Conservation (phyloP, 305 asterid genomes). For the Salvia sclarea region DNA sequence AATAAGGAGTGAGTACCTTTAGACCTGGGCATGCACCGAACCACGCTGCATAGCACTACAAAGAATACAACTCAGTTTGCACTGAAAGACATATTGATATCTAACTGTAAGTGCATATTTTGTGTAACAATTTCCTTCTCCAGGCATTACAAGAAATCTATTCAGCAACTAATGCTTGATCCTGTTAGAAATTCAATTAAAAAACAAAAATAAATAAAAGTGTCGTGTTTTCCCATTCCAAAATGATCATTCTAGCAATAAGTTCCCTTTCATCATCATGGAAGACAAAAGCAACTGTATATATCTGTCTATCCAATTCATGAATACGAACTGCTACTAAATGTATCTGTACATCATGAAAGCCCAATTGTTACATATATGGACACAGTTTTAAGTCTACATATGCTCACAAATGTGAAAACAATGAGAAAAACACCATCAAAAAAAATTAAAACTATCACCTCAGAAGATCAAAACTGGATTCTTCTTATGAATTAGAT, state of each 20-base stretch:
- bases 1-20: slow-evolving; percentile 77
- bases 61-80: slow-evolving; percentile 31
- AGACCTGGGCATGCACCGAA: slow-evolving; percentile 70
- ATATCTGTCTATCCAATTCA: not conserved
- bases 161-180: not conserved
- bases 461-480: not conserved
- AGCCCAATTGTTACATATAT: no score
- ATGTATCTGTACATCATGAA: no score
- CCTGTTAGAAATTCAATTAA: not conserved
- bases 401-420: not conserved
- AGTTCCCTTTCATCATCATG: not conserved
- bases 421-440: not conserved
- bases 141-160: not conserved
- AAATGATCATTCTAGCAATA: not conserved
- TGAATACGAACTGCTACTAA: no score
- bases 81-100: slow-evolving; percentile 3
- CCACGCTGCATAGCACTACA: slow-evolving; percentile 91
- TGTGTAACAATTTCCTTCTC: slow-evolving; percentile 8
- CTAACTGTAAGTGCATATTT: not conserved
- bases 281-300: not conserved
- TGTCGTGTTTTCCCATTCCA: not conserved
- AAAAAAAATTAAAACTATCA: not conserved
- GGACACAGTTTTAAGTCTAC: no score
- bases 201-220: not conserved
- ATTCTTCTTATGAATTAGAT: no score